These are phyloP conservation scores for Aspergillus hancockii DNA, from an alignment of 495 filamentous ascomycete species.

Conservation along the genomic window DNA sequence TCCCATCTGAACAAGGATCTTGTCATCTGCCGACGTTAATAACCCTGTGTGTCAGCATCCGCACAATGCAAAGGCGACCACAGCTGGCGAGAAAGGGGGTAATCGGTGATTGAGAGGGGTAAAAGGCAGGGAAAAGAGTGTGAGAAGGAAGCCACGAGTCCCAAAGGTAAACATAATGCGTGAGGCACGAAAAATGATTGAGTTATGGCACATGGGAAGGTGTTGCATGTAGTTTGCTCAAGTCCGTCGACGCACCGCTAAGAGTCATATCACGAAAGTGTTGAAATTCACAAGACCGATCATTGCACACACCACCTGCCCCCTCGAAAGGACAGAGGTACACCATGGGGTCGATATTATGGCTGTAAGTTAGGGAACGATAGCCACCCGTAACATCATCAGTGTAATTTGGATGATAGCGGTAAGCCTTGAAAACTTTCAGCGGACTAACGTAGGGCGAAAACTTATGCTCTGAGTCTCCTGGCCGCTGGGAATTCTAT, in stretches of 20 bases:
- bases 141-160: slow-evolving; percentile 10
- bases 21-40: slow-evolving; percentile 71
- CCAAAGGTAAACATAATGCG: slow-evolving; percentile 16
- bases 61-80: slow-evolving; percentile 37
- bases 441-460: slow-evolving; percentile 82
- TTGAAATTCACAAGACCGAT: slow-evolving; percentile 67
- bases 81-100: slow-evolving; percentile 11
- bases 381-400: slow-evolving; percentile 71
- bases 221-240: slow-evolving; percentile 35
- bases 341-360: slow-evolving; percentile 74
- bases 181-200: slow-evolving; percentile 13
- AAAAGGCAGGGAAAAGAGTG: slow-evolving; percentile 3
- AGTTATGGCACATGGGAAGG: slow-evolving; percentile 17
- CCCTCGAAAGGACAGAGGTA: slow-evolving; percentile 75
- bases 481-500: slow-evolving; percentile 27
- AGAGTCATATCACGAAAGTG: slow-evolving; percentile 77
- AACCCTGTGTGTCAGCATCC: slow-evolving; percentile 61
- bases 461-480: slow-evolving; percentile 44
- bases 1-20: slow-evolving; percentile 81
- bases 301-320: slow-evolving; percentile 74
- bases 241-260: slow-evolving; percentile 71
- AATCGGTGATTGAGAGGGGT: background rate
- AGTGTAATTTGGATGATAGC: slow-evolving; percentile 77
- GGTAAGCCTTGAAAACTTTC: slow-evolving; percentile 79
- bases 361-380: slow-evolving; percentile 89